Percentiles rank a stretch among this genome's conserved stretches.
phyloP scores from a whole-genome alignment of 176 grass and related monocot genomes.

The Aegilops umbellulata region DNA sequence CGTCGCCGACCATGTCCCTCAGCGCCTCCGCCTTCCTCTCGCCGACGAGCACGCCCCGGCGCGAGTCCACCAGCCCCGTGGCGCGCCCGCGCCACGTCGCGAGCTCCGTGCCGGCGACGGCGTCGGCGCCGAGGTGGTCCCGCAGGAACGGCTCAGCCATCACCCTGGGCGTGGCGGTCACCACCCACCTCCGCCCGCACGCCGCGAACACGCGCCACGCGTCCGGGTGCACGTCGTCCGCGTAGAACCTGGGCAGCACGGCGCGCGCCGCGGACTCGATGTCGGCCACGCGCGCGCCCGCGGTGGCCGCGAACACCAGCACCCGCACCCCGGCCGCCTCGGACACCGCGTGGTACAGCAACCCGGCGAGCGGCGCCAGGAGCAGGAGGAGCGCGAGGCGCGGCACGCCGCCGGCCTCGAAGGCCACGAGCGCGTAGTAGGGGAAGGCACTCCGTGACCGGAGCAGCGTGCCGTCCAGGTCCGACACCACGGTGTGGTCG shows the following conservation, averaged over 20 bases:
- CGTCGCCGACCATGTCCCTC: constrained; percentile 27
- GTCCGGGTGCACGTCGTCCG: constrained; percentile 42
- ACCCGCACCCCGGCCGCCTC: constrained; percentile 42
- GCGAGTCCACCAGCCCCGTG: constrained; percentile 28
- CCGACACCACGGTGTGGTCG: constrained; percentile 34
- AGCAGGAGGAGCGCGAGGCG: constrained; percentile 58
- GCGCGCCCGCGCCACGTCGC: constrained; percentile 35
- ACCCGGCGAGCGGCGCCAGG: constrained; percentile 31
- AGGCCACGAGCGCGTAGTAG: constrained; percentile 72
- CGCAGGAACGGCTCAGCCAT: constrained; percentile 77
- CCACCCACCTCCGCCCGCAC: constrained; percentile 21
- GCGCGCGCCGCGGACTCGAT: constrained; percentile 60
- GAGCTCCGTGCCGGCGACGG: constrained; percentile 57
- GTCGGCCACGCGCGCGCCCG: constrained; percentile 47
- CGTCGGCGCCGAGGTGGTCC: constrained; percentile 47
- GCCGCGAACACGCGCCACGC: constrained; percentile 46
- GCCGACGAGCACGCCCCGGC: constrained; percentile 36
- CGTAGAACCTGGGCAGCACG: constrained; percentile 74
- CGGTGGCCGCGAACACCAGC: constrained; percentile 56
- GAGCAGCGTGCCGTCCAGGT: constrained; percentile 70
- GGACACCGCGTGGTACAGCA: constrained; percentile 45
- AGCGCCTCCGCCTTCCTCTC: constrained; percentile 39
- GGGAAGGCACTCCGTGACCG: constrained; percentile 52
- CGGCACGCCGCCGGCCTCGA: constrained; percentile 56
- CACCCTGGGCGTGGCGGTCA: constrained; percentile 43